Evolutionary conservation across 2,329 filamentous ascomycete species (phyloP).

Genomic region (Coniella lustricola): DNA sequence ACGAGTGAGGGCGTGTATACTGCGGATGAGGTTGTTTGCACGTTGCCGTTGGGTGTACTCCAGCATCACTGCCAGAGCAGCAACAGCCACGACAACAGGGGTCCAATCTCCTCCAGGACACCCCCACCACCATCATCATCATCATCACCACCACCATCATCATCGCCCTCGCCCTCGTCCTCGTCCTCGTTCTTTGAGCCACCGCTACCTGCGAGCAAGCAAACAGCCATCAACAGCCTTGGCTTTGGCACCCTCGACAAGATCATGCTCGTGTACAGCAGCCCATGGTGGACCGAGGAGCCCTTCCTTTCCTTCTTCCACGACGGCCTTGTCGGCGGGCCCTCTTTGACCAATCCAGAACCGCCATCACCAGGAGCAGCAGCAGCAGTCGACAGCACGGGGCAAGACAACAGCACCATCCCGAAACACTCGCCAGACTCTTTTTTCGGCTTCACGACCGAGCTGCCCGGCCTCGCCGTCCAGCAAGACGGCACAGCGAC

Average conservation of each 20-base stretch:
- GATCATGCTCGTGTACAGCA: constrained; percentile 7
- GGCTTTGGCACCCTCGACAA: constrained; percentile 9
- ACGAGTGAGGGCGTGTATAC: constrained; percentile 3
- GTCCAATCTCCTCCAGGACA: no score
- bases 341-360: no score
- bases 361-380: no score
- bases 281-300: constrained; percentile 6
- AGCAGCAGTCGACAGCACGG: no score
- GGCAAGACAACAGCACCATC: no score
- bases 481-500: background rate
- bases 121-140: no score
- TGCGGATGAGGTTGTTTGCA: constrained; percentile 4
- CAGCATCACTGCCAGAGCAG: constrained; percentile 1
- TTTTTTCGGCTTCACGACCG: constrained; percentile 4
- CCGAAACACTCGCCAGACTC: background rate
- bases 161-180: background rate
- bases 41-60: constrained; percentile 6
- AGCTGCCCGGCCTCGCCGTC: constrained; percentile 4
- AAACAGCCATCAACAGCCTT: constrained; percentile 1
- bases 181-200: background rate
- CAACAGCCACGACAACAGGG: background rate
- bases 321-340: constrained; percentile 1
- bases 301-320: constrained; percentile 1
- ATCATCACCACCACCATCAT: background rate
- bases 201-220: constrained; percentile 1